Base-by-base conservation (phyloP, 139 green algal species). In the Spirogloea muscicola region DNA sequence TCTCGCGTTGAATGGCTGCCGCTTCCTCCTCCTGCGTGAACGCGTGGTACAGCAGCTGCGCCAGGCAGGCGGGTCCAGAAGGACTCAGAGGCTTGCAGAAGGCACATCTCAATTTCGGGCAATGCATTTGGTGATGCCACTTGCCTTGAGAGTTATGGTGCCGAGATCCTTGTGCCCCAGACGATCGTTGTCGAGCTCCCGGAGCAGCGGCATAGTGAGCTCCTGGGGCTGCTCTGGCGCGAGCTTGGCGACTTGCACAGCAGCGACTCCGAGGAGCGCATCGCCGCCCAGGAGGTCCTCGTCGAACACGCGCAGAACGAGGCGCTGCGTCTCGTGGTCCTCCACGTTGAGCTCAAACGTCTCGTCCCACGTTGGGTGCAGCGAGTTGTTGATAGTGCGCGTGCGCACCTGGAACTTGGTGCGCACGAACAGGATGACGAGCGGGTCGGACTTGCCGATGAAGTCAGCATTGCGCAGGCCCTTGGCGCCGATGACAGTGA, bases 281-380 rank as follows among this genome's bases (percentile, higher is more conserved):
- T 51, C 13, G 10, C 13, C 13, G 1, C 31, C n/a, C 43, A 51
- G 10, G 43, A 51, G 10, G 43, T 51, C 43, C 43, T 51, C 10
- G 43, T 51, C 43, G 10, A 25, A 13, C 43, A 51, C 43, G 10
- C 13, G 43, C 43, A 79, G 27, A 34, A 39, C 40, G 4, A 79
- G 70, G 37, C 62, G 29, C 2, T 41, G 16, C 29, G 58, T 79
- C 34, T 46, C n/a, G 3, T 44, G 43, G 46, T 78, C 49, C 25
- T 82, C 49, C 1, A 82, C 66, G 9, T 36, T 4, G 29, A 82
- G 51, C 66, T 51, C 29, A 33, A 82, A 82, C 41, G 65, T 82
- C 39, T 82, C 66, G 27, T 77, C 39, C 74, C 74, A 82, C 33
- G 36, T 0, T 5, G 74, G 74, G 66, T 82, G 48, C 21, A 78